Evolutionary conservation across 768 basidiomycete species (phyloP).

Genomic region (Crucibulum laeve): DNA sequence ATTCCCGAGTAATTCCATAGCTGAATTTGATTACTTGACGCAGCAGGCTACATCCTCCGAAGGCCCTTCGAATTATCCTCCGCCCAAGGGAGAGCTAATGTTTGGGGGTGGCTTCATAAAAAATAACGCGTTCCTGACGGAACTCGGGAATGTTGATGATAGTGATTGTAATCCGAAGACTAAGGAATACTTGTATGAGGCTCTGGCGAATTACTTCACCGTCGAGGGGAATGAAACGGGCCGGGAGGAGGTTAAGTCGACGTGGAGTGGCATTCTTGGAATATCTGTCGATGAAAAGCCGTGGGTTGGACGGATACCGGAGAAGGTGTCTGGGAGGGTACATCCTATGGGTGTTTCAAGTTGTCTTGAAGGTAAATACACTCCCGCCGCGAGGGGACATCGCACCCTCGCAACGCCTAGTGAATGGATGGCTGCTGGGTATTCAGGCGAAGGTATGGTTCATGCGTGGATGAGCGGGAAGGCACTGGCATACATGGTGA

Average conservation of each 20-base stretch:
- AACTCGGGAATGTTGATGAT: constrained; percentile 36
- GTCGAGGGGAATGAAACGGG: constrained; percentile 14
- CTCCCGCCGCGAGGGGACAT: constrained; percentile 18
- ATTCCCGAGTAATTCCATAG: constrained; percentile 33
- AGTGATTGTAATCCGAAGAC: constrained; percentile 19
- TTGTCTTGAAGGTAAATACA: constrained; percentile 16
- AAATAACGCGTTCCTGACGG: constrained; percentile 22
- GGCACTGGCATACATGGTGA: constrained; percentile 53
- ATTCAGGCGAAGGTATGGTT: constrained; percentile 63
- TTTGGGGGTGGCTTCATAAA: constrained; percentile 57
- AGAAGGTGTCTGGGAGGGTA: constrained; percentile 3
- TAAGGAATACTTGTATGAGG: constrained; percentile 24
- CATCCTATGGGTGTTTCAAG: neutral
- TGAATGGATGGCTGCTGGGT: constrained; percentile 63
- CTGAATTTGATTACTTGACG: constrained; percentile 65
- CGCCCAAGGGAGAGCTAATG: constrained; percentile 49
- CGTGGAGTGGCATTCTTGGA: constrained; percentile 65
- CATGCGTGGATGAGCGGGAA: constrained; percentile 57
- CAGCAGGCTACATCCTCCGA: constrained; percentile 35
- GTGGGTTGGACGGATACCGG: constrained; percentile 68
- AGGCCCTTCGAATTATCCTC: constrained; percentile 10
- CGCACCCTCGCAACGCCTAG: constrained; percentile 34
- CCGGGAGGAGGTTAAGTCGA: constrained; percentile 40
- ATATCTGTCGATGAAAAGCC: constrained; percentile 58
- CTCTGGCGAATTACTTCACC: constrained; percentile 52